phyloP scores from a whole-genome alignment of 345 rosid genomes.

The Melastoma malabathricum region DNA sequence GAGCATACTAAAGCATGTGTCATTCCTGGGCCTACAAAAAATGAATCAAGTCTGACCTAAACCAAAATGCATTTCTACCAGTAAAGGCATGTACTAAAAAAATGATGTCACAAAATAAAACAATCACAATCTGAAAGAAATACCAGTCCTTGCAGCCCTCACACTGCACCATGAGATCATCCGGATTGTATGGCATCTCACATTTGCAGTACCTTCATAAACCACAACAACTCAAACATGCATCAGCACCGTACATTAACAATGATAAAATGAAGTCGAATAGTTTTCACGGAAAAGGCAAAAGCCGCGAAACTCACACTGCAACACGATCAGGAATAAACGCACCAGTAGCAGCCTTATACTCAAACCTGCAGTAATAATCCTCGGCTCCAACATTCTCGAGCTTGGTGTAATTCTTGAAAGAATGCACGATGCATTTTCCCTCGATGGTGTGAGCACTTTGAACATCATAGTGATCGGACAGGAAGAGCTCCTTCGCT shows the following conservation, averaged over 20 bases:
- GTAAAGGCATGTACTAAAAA: not conserved
- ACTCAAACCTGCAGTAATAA: conserved; percentile 75
- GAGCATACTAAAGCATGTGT: too few relatives aligned
- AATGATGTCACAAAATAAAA: not conserved
- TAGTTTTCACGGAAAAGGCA: not conserved
- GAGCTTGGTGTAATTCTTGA: conserved; percentile 65
- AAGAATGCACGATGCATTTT: conserved; percentile 66
- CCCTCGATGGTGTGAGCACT: conserved; percentile 81
- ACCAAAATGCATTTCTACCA: not conserved
- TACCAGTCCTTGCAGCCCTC: conserved; percentile 95
- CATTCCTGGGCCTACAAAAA: not conserved
- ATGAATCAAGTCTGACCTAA: not conserved
- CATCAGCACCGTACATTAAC: not conserved
- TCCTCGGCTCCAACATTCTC: conserved; percentile 70
- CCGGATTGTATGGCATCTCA: conserved; percentile 92
- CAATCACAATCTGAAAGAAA: conserved; percentile 1
- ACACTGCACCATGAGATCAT: conserved; percentile 85
- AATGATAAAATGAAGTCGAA: not conserved
- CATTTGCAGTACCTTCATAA: conserved; percentile 74
- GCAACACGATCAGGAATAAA: conserved; percentile 76
- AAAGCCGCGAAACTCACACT: conserved; percentile 49
- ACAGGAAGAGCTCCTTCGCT: conserved; percentile 73
- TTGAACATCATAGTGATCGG: conserved; percentile 74
- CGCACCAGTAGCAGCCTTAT: conserved; percentile 73
- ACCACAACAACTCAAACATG: conserved; percentile 8